Conservation (phyloP, 2,329 filamentous ascomycete species). For the Xylaria sp. region DNA sequence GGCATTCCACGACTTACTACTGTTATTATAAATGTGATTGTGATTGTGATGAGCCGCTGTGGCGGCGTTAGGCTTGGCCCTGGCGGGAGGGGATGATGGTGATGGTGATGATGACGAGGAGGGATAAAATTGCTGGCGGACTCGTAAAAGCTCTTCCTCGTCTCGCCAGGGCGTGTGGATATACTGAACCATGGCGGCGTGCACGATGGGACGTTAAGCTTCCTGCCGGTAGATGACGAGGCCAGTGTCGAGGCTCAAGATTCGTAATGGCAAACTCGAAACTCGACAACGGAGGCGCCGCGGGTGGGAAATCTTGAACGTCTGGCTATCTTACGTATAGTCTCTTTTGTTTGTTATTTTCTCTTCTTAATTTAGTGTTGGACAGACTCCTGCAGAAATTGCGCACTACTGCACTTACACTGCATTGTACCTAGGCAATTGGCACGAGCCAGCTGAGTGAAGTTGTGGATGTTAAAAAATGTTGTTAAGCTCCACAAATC, state of each 20-base stretch:
- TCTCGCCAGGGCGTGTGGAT: constrained; percentile 79
- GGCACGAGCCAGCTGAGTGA: constrained; percentile 12
- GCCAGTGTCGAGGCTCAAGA: constrained; percentile 11
- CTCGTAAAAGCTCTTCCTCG: constrained; percentile 71
- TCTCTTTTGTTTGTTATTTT: background rate
- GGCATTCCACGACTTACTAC: constrained; percentile 25
- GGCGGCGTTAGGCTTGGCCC: constrained; percentile 30
- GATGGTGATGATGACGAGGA: constrained; percentile 29
- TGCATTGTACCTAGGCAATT: background rate
- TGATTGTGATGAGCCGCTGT: constrained; percentile 1
- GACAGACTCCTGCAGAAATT: constrained; percentile 10
- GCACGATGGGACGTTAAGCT: constrained; percentile 21
- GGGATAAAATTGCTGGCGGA: constrained; percentile 74
- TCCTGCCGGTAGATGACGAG: constrained; percentile 4
- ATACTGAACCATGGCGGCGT: constrained; percentile 71
- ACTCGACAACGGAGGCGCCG: constrained; percentile 17
- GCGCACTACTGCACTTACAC: background rate
- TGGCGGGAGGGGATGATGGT: constrained; percentile 15
- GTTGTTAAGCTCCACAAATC: constrained; percentile 9
- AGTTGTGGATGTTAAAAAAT: constrained; percentile 5
- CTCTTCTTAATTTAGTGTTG: constrained; percentile 3
- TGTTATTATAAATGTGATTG: background rate
- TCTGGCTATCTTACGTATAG: background rate
- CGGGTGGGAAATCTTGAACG: constrained; percentile 9
- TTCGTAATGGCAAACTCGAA: constrained; percentile 6